Base-by-base conservation (phyloP, 2,329 filamentous ascomycete species). In the Talaromyces sp. region DNA sequence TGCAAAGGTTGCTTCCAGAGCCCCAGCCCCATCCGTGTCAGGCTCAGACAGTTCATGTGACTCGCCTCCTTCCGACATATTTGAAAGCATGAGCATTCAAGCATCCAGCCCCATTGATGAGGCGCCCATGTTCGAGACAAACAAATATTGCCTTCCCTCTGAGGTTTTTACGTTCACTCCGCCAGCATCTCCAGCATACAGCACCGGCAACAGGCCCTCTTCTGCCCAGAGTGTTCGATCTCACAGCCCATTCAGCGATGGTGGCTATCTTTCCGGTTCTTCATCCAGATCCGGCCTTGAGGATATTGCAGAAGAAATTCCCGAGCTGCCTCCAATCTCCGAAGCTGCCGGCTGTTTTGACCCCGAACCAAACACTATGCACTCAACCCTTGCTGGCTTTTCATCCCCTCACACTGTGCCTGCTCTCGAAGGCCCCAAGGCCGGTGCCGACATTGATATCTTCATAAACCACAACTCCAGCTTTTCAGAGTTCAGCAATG, bases 81-180 rank as follows among this genome's bases (percentile, higher is more conserved):
- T 78, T 59, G 74, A 78, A 55, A 70, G 71, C 38, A 71, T 75
- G 63, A 77, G 75, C 61, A 70, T 76, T 32, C 70, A 71, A 19
- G 70, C 68, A n/a, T 68, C 69, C 10, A 74, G 71, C 54, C 70
- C 71, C 1, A 65, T 70, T 35, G 71, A 74, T 26, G 68, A 72
- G 43, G 68, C 68, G 59, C 62, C 66, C n/a, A 66, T 69, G 27
- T 69, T 74, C 54, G 61, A 66, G 50, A 66, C 67, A 41, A 65
- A 68, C n/a, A 67, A 69, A n/a, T 73, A 72, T 58, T 68, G 71
- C 29, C 63, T 77, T 46, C 71, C 74, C 5, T 73, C 75, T 1
- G 74, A 75, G 56, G 69, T 72, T 31, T 80, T 80, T 58, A 76
- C 77, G 2, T 79, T 75, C 61, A 81, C 79, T 4, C 79, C 79